Evolutionary conservation across 2,329 filamentous ascomycete species (phyloP).

Genomic region (Ophiosphaerella korrae): DNA sequence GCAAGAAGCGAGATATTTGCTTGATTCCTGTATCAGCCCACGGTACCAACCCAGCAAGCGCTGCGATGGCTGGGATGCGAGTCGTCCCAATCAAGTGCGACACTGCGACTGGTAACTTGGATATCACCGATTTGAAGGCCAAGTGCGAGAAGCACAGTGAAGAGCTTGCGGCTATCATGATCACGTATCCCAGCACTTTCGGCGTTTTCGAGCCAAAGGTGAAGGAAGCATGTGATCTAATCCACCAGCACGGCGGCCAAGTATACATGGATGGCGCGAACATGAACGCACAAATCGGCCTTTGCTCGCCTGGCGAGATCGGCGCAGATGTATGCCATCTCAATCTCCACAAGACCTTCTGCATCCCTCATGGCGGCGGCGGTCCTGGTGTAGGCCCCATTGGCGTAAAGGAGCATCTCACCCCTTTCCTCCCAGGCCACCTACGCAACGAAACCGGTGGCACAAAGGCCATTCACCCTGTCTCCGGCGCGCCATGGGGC

Average conservation of each 20-base stretch:
- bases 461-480: conserved; percentile 66
- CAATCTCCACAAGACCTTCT: conserved; percentile 98
- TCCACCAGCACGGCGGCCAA: conserved; percentile 86
- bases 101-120: conserved; percentile 82
- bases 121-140: conserved; percentile 80
- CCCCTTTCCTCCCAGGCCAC: conserved; percentile 76
- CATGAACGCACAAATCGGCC: conserved; percentile 96
- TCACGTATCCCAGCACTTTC: conserved; percentile 94
- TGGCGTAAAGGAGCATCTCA: conserved; percentile 82
- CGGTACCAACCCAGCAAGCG: conserved; percentile 93
- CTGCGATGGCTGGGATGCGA: conserved; percentile 94
- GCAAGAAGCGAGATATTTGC: conserved; percentile 83
- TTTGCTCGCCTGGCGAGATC: conserved; percentile 93
- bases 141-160: conserved; percentile 89
- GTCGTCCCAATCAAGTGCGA: conserved; percentile 94
- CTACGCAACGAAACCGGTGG: conserved; percentile 64
- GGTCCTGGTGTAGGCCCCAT: conserved; percentile 94
- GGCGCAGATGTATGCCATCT: conserved; percentile 96
- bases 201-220: conserved; percentile 92
- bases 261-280: conserved; percentile 99
- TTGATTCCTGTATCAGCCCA: conserved; percentile 94
- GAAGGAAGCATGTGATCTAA: conserved; percentile 81
- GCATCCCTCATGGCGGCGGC: conserved; percentile 93
- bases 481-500: conserved; percentile 83
- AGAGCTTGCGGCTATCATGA: conserved; percentile 90